A percentile compares a stretch with the other conserved stretches of the same genome.
phyloP scores from a whole-genome alignment of 208 protist species.

The Sergeia podlipaevii region DNA sequence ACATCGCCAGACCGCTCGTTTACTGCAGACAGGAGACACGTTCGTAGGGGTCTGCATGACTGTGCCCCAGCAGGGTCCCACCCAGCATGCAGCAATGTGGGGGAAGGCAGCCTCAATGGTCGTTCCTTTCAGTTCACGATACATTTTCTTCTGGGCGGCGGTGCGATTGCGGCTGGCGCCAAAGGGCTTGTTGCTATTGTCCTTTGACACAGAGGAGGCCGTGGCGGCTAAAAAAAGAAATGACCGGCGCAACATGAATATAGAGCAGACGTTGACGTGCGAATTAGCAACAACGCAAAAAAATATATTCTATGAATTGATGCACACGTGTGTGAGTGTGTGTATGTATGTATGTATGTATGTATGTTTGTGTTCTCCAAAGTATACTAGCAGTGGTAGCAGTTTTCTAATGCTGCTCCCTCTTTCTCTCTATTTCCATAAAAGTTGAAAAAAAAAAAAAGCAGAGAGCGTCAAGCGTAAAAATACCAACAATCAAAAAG shows the following conservation, averaged over 20 bases:
- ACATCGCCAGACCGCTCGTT: slow-evolving; percentile 84
- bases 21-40: slow-evolving; percentile 52
- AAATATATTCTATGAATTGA: not conserved
- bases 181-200: slow-evolving; percentile 55
- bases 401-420: too few species aligned
- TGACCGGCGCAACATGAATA: slow-evolving; percentile 21
- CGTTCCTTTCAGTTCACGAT: slow-evolving; percentile 50
- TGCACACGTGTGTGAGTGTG: not conserved
- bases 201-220: slow-evolving; percentile 1
- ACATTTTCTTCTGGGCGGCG: slow-evolving; percentile 46
- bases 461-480: slow-evolving; percentile 1
- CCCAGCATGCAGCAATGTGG: slow-evolving; percentile 84
- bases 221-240: slow-evolving; percentile 8
- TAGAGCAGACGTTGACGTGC: not conserved
- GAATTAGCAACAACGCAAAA: not conserved
- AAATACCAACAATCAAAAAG: not conserved
- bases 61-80: slow-evolving; percentile 81
- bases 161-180: slow-evolving; percentile 39
- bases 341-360: slow-evolving; percentile 4
- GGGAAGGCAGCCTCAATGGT: slow-evolving; percentile 76
- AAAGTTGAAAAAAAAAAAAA: slow-evolving; percentile 8
- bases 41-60: slow-evolving; percentile 83
- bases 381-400: too few species aligned
- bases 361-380: not conserved
- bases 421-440: too few species aligned